phyloP scores from a whole-genome alignment of 2,329 filamentous ascomycete genomes.

The Stylonectria norvegica region DNA sequence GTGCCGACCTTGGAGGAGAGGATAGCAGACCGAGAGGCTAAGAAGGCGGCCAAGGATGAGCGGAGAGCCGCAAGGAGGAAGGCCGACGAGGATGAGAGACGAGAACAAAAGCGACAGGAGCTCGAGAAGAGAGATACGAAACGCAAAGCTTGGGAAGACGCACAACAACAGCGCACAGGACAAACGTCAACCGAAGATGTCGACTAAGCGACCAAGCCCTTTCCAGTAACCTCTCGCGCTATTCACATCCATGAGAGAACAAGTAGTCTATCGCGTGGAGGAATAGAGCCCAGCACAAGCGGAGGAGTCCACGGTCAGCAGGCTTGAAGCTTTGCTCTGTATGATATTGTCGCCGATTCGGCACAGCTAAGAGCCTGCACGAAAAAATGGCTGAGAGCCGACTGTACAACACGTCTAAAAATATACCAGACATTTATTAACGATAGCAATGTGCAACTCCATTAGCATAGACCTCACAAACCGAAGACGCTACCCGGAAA shows the following conservation, averaged over 20 bases:
- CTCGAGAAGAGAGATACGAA: constrained; percentile 23
- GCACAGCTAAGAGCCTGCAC: constrained; percentile 10
- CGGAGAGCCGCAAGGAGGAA: constrained; percentile 40
- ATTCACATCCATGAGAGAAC: too few relatives aligned
- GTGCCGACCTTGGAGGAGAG: constrained; percentile 64
- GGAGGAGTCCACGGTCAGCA: too few relatives aligned
- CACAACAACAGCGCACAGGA: constrained; percentile 13
- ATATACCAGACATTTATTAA: constrained; percentile 13
- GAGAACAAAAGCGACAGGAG: constrained; percentile 26
- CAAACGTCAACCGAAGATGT: constrained; percentile 15
- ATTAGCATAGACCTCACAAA: not conserved
- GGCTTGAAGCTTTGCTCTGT: constrained; percentile 13
- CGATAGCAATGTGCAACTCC: constrained; percentile 2
- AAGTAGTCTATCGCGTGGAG: too few relatives aligned
- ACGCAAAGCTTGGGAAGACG: constrained; percentile 22
- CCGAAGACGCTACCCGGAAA: not conserved
- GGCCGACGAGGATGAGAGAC: constrained; percentile 20
- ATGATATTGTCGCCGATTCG: constrained; percentile 14
- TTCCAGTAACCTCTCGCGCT: too few relatives aligned
- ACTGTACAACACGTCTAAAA: constrained; percentile 22
- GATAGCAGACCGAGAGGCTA: constrained; percentile 50
- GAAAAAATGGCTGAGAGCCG: constrained; percentile 10
- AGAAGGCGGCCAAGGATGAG: constrained; percentile 56
- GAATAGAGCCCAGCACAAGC: too few relatives aligned
- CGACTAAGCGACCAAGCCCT: constrained; percentile 5